Base-by-base conservation (phyloP, 2,329 filamentous ascomycete species). In the Chaetomium globosum region DNA sequence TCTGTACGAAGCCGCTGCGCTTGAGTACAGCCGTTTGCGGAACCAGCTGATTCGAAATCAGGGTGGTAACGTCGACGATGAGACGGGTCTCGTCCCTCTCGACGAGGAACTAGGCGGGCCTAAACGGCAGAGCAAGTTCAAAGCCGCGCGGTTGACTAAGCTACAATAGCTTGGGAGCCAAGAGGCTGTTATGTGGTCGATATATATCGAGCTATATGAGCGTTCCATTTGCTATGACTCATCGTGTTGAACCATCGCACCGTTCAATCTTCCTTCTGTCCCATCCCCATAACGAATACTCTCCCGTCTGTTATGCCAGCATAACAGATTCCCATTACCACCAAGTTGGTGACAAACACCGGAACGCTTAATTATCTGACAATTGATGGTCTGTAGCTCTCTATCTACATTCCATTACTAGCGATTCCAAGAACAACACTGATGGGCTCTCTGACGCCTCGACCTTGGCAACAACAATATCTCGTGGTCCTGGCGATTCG, bases 21-120 rank as follows among this genome's bases (percentile, higher is more conserved):
- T 87, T 46, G 91, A 96, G 74, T 96, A 96, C 76, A 90, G 96
- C 75, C 87, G 86, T 53, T 82, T 91, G 76, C 89, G 94, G 23
- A 96, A 93, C 74, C 86, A 85, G 72, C 88, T 96, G 77, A 93
- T 97, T 61, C 87, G 92, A 70, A 85, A 88, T 71, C 87, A 95
- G 71, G 93, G 93, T 59, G 93, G 93, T 3, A 96, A 97, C 75
- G 79, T 65, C 13, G 65, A 61, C 60, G 58, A 57, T 26, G 87
- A 92, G 65, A 82, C 86, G 60, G 84, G 85, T 21, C 85, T 87
- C 55, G 83, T 90, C 60, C 85, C 89, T 1, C 80, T 93, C 53
- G 87, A 88, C 61, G 87, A 93, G 71, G 82, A 85, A 30, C 85
- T 89, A 57, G 86, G 87, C 53, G 85, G 84, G 1, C 82, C 82